Conservation (phyloP, 2,329 filamentous ascomycete genomes). For the Balansia obtecta region DNA sequence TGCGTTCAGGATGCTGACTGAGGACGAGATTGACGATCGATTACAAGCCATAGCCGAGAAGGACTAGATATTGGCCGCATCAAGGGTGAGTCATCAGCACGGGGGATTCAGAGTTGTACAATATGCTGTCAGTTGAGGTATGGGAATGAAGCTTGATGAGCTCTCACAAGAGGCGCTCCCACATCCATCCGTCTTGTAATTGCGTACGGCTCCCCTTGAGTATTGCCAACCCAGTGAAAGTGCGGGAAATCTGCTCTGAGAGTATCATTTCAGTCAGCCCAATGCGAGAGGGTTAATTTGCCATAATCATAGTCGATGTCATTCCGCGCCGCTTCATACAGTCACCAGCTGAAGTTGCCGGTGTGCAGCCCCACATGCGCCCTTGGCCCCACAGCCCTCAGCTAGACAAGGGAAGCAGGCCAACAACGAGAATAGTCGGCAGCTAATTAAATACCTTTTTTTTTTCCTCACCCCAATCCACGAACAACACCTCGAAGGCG, state of each 20-base stretch:
- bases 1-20: slow-evolving; percentile 77
- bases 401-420: too few relatives aligned
- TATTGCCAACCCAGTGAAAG: too few relatives aligned
- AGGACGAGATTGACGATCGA: slow-evolving; percentile 97
- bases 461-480: too few relatives aligned
- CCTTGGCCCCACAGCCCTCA: too few relatives aligned
- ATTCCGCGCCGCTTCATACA: background rate
- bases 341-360: too few relatives aligned
- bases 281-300: background rate
- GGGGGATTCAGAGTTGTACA: background rate
- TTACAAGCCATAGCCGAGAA: slow-evolving; percentile 98
- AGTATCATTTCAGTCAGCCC: too few relatives aligned
- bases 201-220: background rate
- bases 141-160: background rate
- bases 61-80: slow-evolving; percentile 49
- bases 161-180: too few relatives aligned
- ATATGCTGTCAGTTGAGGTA: slow-evolving; percentile 1
- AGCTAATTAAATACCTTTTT: too few relatives aligned
- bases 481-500: too few relatives aligned
- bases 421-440: too few relatives aligned
- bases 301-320: background rate
- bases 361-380: too few relatives aligned
- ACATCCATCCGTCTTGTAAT: background rate
- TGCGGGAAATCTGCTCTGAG: too few relatives aligned
- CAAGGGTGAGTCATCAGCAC: background rate